A percentile compares a stretch with the other conserved stretches of the same genome.
Evolutionary conservation across 2,329 filamentous ascomycete genomes (phyloP).

Genomic region (Colletotrichum lupini): DNA sequence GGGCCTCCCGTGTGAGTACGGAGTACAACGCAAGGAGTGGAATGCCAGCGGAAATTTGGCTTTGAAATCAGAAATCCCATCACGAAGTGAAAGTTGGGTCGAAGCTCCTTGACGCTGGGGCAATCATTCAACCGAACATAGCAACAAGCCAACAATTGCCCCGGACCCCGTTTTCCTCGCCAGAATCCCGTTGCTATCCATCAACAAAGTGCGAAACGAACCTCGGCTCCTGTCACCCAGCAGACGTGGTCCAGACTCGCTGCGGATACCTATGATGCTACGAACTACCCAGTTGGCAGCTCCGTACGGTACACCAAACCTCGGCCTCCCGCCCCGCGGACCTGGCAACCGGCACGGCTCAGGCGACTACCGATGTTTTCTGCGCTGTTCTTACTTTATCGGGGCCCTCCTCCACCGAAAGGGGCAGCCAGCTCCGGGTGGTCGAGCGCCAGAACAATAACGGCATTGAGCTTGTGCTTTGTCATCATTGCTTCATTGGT

Average conservation of each 20-base stretch:
- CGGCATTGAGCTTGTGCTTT: constrained; percentile 13
- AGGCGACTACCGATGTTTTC: neutral
- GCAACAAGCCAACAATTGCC: constrained; percentile 14
- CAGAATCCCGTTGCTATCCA: neutral
- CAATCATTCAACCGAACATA: constrained; percentile 24
- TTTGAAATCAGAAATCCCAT: constrained; percentile 33
- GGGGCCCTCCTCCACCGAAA: constrained; percentile 10
- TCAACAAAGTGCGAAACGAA: neutral
- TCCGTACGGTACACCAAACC: neutral
- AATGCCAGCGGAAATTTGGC: constrained; percentile 25
- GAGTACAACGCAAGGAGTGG: neutral
- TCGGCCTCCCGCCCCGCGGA: constrained; percentile 17
- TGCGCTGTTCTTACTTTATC: neutral
- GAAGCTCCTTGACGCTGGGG: neutral
- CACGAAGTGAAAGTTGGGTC: neutral
- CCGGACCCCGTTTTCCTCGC: constrained; percentile 8
- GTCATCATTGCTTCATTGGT: constrained; percentile 21
- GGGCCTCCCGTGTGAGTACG: neutral
- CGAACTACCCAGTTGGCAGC: neutral
- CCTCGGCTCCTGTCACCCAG: constrained; percentile 23
- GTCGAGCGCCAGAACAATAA: neutral
- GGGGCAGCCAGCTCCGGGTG: constrained; percentile 5
- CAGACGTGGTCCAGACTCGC: constrained; percentile 10
- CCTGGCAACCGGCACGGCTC: constrained; percentile 17
- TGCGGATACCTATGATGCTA: neutral